These are phyloP conservation scores for Microdochium nivale DNA, from an alignment of 2,329 filamentous ascomycete species.

Conservation along the genomic window DNA sequence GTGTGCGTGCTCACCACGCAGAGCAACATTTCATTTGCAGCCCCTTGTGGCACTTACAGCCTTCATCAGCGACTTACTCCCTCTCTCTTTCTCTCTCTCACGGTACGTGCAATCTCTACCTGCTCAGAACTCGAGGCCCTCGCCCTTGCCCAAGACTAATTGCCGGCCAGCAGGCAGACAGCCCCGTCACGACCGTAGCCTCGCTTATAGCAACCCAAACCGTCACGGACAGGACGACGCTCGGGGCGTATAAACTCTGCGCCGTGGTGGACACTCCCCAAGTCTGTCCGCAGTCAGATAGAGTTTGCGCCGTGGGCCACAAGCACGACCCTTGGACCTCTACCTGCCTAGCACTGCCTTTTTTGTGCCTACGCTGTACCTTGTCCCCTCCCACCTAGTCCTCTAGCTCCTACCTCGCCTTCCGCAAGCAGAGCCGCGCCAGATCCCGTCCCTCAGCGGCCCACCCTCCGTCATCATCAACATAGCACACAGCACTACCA, in stretches of 20 bases:
- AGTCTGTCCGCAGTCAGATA: neutral
- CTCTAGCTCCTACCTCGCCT: neutral
- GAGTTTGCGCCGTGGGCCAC: neutral
- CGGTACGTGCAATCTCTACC: too few relatives aligned
- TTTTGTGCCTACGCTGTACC: too few relatives aligned
- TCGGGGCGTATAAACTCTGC: too few relatives aligned
- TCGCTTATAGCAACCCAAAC: too few relatives aligned
- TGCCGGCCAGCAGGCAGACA: too few relatives aligned
- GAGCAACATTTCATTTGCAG: too few relatives aligned
- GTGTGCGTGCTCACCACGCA: neutral
- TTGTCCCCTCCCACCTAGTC: neutral
- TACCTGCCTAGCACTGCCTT: neutral
- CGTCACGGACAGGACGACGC: too few relatives aligned
- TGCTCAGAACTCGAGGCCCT: neutral
- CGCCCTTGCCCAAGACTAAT: neutral
- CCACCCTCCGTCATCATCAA: neutral
- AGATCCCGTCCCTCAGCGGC: neutral
- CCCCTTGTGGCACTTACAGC: too few relatives aligned
- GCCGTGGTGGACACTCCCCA: neutral
- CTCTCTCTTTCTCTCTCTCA: constrained; percentile 1
- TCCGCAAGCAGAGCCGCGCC: constrained; percentile 1
- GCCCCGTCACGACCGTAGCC: too few relatives aligned
- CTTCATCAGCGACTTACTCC: too few relatives aligned
- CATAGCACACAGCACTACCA: neutral
- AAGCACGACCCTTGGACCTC: neutral